phyloP scores from a whole-genome alignment of 1,284 basidiomycete genomes.

The Ceratobasidium papillatum region DNA sequence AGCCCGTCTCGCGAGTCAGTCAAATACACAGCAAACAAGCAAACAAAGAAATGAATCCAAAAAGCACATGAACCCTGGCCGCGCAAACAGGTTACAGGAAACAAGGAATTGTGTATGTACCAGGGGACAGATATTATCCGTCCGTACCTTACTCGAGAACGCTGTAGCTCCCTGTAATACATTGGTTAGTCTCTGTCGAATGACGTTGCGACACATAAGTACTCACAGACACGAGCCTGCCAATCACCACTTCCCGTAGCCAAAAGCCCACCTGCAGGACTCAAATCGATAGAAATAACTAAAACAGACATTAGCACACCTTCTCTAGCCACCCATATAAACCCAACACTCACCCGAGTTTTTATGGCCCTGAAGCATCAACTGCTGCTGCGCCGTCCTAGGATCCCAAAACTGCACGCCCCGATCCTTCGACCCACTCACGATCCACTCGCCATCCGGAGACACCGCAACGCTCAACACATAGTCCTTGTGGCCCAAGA shows the following conservation, averaged over 20 bases:
- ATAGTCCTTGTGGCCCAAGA: slow-evolving; percentile 89
- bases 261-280: slow-evolving; percentile 74
- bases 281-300: slow-evolving; percentile 88
- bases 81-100: slow-evolving; percentile 13
- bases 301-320: slow-evolving; percentile 42
- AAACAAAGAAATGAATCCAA: neutral
- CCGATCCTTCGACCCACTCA: slow-evolving; percentile 90
- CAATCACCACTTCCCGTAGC: slow-evolving; percentile 91
- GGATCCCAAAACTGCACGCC: slow-evolving; percentile 91
- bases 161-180: slow-evolving; percentile 42
- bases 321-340: neutral
- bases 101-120: slow-evolving; percentile 8
- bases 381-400: slow-evolving; percentile 74
- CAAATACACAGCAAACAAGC: slow-evolving; percentile 23
- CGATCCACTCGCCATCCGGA: slow-evolving; percentile 87
- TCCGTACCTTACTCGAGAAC: neutral
- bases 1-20: slow-evolving; percentile 5
- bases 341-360: slow-evolving; percentile 68
- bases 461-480: slow-evolving; percentile 82
- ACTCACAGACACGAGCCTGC: slow-evolving; percentile 79
- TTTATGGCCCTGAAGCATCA: slow-evolving; percentile 89
- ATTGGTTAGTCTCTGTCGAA: neutral
- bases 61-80: neutral
- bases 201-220: neutral
- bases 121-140: neutral